Percentiles rank a stretch among this genome's conserved stretches.
Evolutionary conservation across 2,329 filamentous ascomycete species (phyloP).

Genomic region (Davidsoniella virescens): DNA sequence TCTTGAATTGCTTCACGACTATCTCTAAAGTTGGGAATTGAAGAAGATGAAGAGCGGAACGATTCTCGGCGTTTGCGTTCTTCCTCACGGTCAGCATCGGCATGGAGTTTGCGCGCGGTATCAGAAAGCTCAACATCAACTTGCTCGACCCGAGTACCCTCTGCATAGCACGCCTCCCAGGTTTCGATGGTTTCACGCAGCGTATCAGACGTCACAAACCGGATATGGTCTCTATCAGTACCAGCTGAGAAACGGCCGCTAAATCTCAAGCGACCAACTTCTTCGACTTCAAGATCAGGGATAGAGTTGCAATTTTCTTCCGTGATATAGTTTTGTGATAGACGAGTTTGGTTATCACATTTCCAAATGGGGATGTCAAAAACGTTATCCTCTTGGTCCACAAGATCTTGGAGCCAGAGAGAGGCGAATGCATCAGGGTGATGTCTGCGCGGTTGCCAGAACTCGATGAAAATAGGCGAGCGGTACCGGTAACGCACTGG

Average conservation of each 20-base stretch:
- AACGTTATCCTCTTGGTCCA: slow-evolving; percentile 60
- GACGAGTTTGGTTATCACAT: slow-evolving; percentile 54
- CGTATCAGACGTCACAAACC: slow-evolving; percentile 74
- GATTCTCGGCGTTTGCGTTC: slow-evolving; percentile 4
- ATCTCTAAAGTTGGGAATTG: background rate
- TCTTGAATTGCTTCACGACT: slow-evolving; percentile 4
- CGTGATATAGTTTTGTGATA: slow-evolving; percentile 87
- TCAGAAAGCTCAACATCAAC: slow-evolving; percentile 61
- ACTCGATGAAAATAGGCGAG: slow-evolving; percentile 77
- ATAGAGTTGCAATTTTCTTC: slow-evolving; percentile 54
- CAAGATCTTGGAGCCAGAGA: slow-evolving; percentile 72
- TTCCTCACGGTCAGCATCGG: slow-evolving; percentile 36
- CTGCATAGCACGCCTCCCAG: slow-evolving; percentile 81
- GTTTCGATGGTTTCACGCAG: slow-evolving; percentile 85
- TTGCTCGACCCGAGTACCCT: slow-evolving; percentile 60
- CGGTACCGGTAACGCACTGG: slow-evolving; percentile 85
- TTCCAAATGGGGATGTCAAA: slow-evolving; percentile 87
- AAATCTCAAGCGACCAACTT: slow-evolving; percentile 71
- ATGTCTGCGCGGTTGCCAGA: slow-evolving; percentile 54
- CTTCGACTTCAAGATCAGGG: slow-evolving; percentile 60
- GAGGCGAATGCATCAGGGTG: slow-evolving; percentile 59
- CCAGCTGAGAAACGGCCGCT: slow-evolving; percentile 72
- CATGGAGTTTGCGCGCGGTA: slow-evolving; percentile 58
- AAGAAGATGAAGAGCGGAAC: background rate
- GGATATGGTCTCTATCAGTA: slow-evolving; percentile 70